Base-by-base conservation (phyloP, 2,329 filamentous ascomycete species). In the Blastomyces percursus region DNA sequence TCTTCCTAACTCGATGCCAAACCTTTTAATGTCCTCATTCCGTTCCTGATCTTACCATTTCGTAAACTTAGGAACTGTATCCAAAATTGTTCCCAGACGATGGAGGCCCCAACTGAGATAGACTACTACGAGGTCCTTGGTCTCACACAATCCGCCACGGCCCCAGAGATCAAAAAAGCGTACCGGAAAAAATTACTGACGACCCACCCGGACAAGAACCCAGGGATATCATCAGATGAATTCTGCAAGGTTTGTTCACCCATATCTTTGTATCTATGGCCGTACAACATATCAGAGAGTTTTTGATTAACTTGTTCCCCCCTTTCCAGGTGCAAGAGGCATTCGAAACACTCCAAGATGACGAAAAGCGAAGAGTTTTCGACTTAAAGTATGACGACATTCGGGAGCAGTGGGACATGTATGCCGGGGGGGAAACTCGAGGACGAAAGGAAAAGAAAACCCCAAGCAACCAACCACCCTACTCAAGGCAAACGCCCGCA, bases 201-300 rank as follows among this genome's bases (percentile, higher is more conserved):
- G 32, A 58, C 50, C 19, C 65, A 66, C 54, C 65, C 65, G 14
- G 65, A 66, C 59, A 65, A 65, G 32, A 66, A 66, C 42, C 56
- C 56, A 11, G 57, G 57, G 16, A 35, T 30, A 35, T 46, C 57
- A 12, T n/a, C 44, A 11, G 57, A 46, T 42, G 57, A 46, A 27
- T 59, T 59, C 19, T 35, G 27, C 40, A 59, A 59, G 57, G 57
- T 59, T 46, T 14, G 57, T 59, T 59, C 27, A 16, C 27, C 8
- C 48, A 51, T 16, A 24, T 30, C 5, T 3, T 16, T 27, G 2
- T 16, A 27, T 51, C 24, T 19, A 38, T 38, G 16, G 1, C 14
- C 19, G 2, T 55, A 8, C 21, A 24, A n/a, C 8, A 27, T 16
- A 19, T 21, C n/a, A 19, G 12, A 44, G n/a, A 30, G 27, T 46